These are phyloP conservation scores for Ilex aquifolium DNA, from an alignment of 257 asterid genomes.

Conservation along the genomic window DNA sequence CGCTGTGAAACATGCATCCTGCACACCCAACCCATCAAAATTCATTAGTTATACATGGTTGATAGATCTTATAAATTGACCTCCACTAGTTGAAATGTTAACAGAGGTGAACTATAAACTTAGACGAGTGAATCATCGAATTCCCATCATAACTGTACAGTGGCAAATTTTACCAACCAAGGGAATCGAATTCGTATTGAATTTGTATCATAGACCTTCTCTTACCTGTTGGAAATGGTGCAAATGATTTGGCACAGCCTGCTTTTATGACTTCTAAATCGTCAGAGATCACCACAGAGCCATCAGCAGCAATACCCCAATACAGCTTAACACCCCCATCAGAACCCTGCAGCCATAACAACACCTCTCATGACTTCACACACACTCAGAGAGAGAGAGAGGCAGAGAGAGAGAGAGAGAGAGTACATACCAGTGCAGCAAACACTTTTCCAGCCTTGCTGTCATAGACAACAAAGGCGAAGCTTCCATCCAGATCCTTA, in stretches of 20 bases:
- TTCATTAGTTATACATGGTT: too few species aligned
- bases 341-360: constrained; percentile 43
- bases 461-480: constrained; percentile 73
- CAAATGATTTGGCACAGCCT: constrained; percentile 81
- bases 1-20: constrained; percentile 84
- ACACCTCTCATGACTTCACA: neutral
- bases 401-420: neutral
- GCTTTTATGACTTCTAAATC: constrained; percentile 60
- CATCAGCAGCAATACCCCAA: constrained; percentile 90
- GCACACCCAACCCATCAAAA: neutral
- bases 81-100: too few species aligned
- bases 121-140: neutral
- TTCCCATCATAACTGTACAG: neutral
- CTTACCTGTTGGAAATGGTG: constrained; percentile 75
- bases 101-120: neutral
- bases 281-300: constrained; percentile 81
- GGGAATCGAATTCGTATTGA: too few species aligned
- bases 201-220: too few species aligned
- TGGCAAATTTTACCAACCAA: too few species aligned
- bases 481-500: constrained; percentile 77
- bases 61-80: neutral
- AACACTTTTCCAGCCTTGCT: constrained; percentile 63
- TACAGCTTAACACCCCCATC: constrained; percentile 73
- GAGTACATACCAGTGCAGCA: constrained; percentile 50
- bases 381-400: neutral